These are phyloP conservation scores for Tephrocybe sp. DNA, from an alignment of 768 basidiomycete species.

Conservation along the genomic window DNA sequence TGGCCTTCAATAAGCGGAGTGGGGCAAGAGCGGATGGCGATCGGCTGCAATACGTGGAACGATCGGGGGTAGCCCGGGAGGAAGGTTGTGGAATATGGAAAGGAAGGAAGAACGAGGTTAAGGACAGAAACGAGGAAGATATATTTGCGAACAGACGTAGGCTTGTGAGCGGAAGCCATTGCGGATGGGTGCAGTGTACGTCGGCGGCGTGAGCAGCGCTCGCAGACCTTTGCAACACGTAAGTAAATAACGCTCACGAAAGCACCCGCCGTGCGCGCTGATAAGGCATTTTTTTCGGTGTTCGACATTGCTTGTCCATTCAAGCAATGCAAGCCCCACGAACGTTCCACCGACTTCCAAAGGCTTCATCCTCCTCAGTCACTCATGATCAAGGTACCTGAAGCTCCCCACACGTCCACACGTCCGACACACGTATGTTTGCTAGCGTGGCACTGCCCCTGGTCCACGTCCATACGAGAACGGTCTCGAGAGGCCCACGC, in stretches of 20 bases:
- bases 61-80: conserved; percentile 2
- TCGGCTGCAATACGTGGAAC: conserved; percentile 12
- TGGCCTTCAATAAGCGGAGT: not conserved
- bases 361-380: not conserved
- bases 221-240: not conserved
- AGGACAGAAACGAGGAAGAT: not conserved
- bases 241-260: conserved; percentile 8
- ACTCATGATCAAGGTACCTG: not conserved
- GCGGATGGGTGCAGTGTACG: conserved; percentile 1
- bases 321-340: not conserved
- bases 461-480: not conserved
- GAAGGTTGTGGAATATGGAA: not conserved
- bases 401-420: conserved; percentile 11
- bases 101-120: not conserved
- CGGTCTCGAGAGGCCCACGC: not conserved
- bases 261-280: not conserved
- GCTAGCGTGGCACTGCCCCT: conserved; percentile 4
- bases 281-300: conserved; percentile 1
- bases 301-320: not conserved
- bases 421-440: conserved; percentile 9
- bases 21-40: conserved; percentile 8
- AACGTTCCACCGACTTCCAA: not conserved
- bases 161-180: not conserved
- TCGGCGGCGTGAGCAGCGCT: not conserved
- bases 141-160: not conserved